Percentiles rank a stretch among this genome's conserved stretches.
Conservation (phyloP, 2,329 filamentous ascomycete species). For the Kalmusia sp. region DNA sequence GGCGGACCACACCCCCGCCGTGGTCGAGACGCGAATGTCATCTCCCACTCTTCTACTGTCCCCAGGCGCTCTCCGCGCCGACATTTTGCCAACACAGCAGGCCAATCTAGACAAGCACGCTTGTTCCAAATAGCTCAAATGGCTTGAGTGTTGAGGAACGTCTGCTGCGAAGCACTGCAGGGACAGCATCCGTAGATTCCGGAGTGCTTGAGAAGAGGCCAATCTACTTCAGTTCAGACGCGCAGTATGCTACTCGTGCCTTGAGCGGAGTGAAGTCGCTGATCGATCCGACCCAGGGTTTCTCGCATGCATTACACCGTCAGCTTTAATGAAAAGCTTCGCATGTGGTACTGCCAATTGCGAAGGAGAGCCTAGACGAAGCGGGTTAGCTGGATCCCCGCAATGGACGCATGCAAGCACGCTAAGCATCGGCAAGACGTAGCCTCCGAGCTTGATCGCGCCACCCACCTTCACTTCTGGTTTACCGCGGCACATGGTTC, state of each 20-base stretch:
- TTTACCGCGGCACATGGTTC: background rate
- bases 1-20: constrained; percentile 36
- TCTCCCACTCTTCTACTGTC: no score
- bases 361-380: background rate
- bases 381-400: constrained; percentile 12
- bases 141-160: constrained; percentile 4
- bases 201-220: background rate
- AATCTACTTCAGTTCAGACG: background rate
- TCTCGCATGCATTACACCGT: background rate
- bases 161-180: background rate
- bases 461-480: constrained; percentile 5
- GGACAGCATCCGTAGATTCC: background rate
- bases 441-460: background rate
- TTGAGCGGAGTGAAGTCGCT: background rate
- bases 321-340: background rate
- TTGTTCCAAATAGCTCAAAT: no score
- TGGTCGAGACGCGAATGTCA: constrained; percentile 34
- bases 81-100: background rate
- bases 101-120: no score
- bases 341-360: background rate
- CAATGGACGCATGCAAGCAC: constrained; percentile 20
- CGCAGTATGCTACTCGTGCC: background rate
- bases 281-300: background rate
- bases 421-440: constrained; percentile 21
- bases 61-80: no score